Base-by-base conservation (phyloP, 805 yeast genomes). In the Yamadazyma phyllophila region DNA sequence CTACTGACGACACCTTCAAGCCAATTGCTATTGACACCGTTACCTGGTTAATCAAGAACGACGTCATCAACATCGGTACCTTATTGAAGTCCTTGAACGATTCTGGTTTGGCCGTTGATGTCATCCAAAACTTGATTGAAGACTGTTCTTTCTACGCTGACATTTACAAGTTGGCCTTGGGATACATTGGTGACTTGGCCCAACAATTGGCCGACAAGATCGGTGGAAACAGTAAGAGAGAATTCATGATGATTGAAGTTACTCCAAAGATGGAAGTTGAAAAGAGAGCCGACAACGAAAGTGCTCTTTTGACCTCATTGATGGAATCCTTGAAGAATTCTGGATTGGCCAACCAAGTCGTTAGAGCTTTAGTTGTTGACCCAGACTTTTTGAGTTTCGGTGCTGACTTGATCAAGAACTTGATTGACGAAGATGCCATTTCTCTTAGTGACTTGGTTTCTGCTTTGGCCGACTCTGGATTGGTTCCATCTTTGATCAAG, bases 321-420 rank as follows among this genome's bases (percentile, higher is more conserved):
- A 61, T 71, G 68, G 73, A 69, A 55, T 70, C 76, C 1, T 67
- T 71, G 57, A 69, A 68, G 56, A 50, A 63, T 36, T 70, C 75
- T 16, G 75, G 75, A 36, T 67, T 71, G 55, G 74, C 73, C 34
- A 49, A 59, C 15, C 62, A 59, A 26, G 73, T 71, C 45, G 72
- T 71, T 38, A 53, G 61, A 36, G 55, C 65, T 6, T 68, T 71
- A 53, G 60, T 71, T 48, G 61, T 62, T 31, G 71, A 71, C 52
- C 60, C 62, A 16, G 57, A 58, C 15, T 71, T 69, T 62, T 66
- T 63, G 54, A 42, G 47, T 27, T 69, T 58, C 50, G 76, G 75
- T 67, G 73, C 66, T 36, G 50, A 56, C 15, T 67, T 71, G 53
- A 60, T 69, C 44, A 39, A 56, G 40, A 46, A 59, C 46, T 61